Evolutionary conservation across 2,329 filamentous ascomycete species (phyloP), one percentile per base, ranked within the genome.

Genomic region (Bipolaris gigantea): DNA sequence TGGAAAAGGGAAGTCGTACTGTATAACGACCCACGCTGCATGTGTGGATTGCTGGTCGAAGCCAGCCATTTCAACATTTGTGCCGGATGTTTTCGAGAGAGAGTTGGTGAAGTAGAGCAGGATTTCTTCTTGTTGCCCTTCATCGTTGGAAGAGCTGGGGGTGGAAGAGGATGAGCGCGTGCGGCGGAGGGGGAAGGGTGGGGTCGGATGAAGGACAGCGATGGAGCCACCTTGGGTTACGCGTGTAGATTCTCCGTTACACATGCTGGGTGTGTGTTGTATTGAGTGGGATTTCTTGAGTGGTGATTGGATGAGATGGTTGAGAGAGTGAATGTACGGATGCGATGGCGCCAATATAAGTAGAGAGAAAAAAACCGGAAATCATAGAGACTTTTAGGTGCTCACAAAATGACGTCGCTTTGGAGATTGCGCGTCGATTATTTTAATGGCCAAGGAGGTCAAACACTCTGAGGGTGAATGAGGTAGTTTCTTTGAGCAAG

Each of bases 151-250:
- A 8, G 39, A 42, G 8, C 8, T 40, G 19, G 11, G 23, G 3
- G 13, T 23, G 21, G 19, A 23, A 10, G 21, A 40, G 15, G 38
- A 25, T 5, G 38, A 40, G 21, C 19, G 38, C 2, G 38, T 40
- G 21, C 38, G 38, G 2, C 23, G 19, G 4, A 25, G 21, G 7
- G 30, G 23, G 1, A 57, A 38, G 34, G 56, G 53, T 10, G 49
- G 49, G 16, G 57, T 61, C 15, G 68, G 64, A 10, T 59, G 64
- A 1, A 74, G 60, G 1, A 73, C 64, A 13, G 71, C 71, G n/a
- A 74, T 71, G 1, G 70, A 69, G 30, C 71, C 71, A n/a, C 71
- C 71, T 56, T 73, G 70, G 34, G 65, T 69, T 7, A 60, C 45
- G 38, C 70, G 65, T 7, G 57, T 59, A 9, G 70, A 73, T 19